phyloP scores from a whole-genome alignment of 2,329 filamentous ascomycete genomes.

The Fusarium nematophilum region DNA sequence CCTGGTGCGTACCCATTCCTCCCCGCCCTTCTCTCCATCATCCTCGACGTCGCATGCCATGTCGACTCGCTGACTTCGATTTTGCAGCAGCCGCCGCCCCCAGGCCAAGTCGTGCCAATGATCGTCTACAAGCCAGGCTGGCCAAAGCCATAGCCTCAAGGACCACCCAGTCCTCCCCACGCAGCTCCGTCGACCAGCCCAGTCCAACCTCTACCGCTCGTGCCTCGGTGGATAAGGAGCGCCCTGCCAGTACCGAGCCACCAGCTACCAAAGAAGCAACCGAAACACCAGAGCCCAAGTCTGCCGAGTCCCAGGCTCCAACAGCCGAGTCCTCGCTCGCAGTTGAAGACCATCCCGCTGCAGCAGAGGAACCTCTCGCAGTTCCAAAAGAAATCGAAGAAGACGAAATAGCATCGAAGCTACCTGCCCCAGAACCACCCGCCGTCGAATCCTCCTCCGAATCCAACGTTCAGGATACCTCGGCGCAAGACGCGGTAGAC shows the following conservation, averaged over 20 bases:
- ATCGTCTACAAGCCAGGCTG: constrained; percentile 88
- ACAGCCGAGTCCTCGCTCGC: constrained; percentile 6
- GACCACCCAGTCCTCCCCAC: constrained; percentile 53
- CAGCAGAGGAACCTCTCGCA: background rate
- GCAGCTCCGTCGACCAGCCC: constrained; percentile 51
- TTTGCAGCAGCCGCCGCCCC: constrained; percentile 61
- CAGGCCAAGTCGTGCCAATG: constrained; percentile 77
- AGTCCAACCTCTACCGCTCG: constrained; percentile 45
- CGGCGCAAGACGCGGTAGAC: constrained; percentile 3
- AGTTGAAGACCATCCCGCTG: background rate
- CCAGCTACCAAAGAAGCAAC: constrained; percentile 23
- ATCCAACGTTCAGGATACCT: background rate
- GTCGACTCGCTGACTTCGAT: constrained; percentile 8
- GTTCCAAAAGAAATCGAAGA: constrained; percentile 5
- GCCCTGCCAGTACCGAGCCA: constrained; percentile 31
- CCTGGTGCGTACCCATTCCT: constrained; percentile 9
- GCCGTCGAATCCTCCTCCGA: constrained; percentile 17
- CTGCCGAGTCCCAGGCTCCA: constrained; percentile 17
- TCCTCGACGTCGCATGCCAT: background rate
- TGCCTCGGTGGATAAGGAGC: constrained; percentile 44
- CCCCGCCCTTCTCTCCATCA: background rate
- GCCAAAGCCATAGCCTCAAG: constrained; percentile 88
- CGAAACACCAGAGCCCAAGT: constrained; percentile 19
- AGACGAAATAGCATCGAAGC: constrained; percentile 3
- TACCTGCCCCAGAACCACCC: constrained; percentile 7